Evolutionary conservation across 1,284 basidiomycete species (phyloP), one percentile per base, ranked within the genome.

Genomic region (Heterobasidion parviporum): DNA sequence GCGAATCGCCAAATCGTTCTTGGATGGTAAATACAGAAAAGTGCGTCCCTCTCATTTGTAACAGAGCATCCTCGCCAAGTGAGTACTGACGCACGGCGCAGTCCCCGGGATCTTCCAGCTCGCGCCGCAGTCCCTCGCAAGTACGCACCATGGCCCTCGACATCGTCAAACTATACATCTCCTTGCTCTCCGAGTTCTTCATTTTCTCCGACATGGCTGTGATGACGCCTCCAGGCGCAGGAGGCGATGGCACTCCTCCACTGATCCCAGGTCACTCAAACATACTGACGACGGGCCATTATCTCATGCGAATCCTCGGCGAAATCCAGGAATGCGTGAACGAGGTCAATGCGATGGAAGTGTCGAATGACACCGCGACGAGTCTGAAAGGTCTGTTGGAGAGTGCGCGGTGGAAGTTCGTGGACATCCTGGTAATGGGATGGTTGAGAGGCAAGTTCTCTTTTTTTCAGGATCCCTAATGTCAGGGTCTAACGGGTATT

Each of bases 61-160:
- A 18, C 14, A 26, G 6, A 44, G 4, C 6, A 50, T 34, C 60
- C 45, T 3, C 8, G 43, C 35, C n/a, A 36, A 43, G 16, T 45
- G 56, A 8, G 32, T 52, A 52, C 20, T 26, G 0, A 26, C 5
- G 26, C 26, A 26, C 26, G 26, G 26, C 26, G 18, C 18, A 48
- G 46, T 48, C 18, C 6, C 46, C 26, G 6, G n/a, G 46, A 14
- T 52, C 57, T 5, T 61, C 55, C 35, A 60, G 63, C 5, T 72
- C 71, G 32, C 79, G 86, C 26, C 84, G 92, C 41, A 92, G 93
- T 58, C 82, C 92, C 1, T 78, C 85, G 0, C 92, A 97, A 69
- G 92, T 91, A 65, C 82, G 86, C 26, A 85, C 86, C 2, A 98
- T 99, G 94, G 91, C 92, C 0, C 75, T 90, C 15, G 95, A 98